phyloP scores from a whole-genome alignment of 2,329 filamentous ascomycete species.

The Ceratocystiopsis minuta region DNA sequence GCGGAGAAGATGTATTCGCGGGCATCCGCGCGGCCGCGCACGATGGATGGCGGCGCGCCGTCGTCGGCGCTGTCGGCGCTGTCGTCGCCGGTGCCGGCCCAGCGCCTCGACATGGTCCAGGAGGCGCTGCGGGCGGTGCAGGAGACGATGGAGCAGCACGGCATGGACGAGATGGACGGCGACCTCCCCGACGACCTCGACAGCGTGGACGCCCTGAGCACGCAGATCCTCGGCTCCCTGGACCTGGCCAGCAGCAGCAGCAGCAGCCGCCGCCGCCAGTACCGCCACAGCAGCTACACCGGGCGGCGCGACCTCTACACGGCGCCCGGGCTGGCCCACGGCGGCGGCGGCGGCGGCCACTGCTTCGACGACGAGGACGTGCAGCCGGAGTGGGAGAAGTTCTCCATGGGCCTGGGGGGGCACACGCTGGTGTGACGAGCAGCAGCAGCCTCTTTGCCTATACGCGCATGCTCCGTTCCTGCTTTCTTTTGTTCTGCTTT shows the following conservation, averaged over 20 bases:
- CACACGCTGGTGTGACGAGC: slow-evolving; percentile 14
- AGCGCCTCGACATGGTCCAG: slow-evolving; percentile 5
- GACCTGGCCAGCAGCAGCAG: too few relatives aligned
- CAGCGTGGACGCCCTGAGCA: slow-evolving; percentile 1
- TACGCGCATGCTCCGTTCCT: too few relatives aligned
- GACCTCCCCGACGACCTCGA: too few relatives aligned
- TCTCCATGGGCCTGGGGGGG: slow-evolving; percentile 24
- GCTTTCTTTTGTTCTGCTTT: neutral
- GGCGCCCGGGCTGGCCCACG: too few relatives aligned
- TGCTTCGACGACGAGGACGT: slow-evolving; percentile 4
- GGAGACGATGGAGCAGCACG: slow-evolving; percentile 3
- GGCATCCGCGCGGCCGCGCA: too few relatives aligned
- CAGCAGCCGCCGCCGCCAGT: too few relatives aligned
- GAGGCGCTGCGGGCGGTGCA: slow-evolving; percentile 2
- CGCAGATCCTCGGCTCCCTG: neutral
- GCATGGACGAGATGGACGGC: neutral
- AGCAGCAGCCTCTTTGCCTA: neutral
- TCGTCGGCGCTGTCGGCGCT: too few relatives aligned
- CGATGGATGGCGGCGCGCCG: neutral
- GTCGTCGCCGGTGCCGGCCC: neutral
- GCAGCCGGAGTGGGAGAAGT: slow-evolving; percentile 27
- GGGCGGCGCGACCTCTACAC: too few relatives aligned
- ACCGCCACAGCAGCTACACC: slow-evolving; percentile 7
- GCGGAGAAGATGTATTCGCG: too few relatives aligned
- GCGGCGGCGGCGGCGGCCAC: too few relatives aligned